phyloP scores from a whole-genome alignment of 2,329 filamentous ascomycete species.

The Pyricularia grisea region DNA sequence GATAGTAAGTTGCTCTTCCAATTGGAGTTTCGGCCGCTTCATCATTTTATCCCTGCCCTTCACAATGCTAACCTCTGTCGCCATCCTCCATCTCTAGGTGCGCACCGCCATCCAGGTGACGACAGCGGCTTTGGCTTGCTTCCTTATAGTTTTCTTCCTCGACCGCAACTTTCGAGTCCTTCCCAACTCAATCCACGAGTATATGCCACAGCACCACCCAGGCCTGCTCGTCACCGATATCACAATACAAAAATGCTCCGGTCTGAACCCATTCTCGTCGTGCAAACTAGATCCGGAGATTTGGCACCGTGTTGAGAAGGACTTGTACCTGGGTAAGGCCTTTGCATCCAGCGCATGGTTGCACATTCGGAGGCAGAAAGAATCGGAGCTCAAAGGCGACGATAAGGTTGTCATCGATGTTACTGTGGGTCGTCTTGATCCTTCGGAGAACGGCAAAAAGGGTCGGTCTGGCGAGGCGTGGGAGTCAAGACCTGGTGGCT shows the following conservation, averaged over 20 bases:
- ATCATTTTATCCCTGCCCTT: background rate
- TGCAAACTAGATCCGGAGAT: conserved; percentile 61
- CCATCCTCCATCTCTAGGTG: conserved; percentile 27
- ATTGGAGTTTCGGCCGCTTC: background rate
- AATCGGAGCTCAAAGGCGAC: conserved; percentile 66
- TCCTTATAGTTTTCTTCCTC: conserved; percentile 70
- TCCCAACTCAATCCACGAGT: conserved; percentile 74
- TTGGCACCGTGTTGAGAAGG: conserved; percentile 85
- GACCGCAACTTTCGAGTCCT: conserved; percentile 84
- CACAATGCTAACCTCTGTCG: background rate
- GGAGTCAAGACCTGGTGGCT: conserved; percentile 66
- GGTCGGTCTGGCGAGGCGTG: conserved; percentile 54
- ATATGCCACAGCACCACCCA: conserved; percentile 76
- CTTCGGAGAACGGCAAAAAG: conserved; percentile 41
- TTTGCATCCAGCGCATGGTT: conserved; percentile 73
- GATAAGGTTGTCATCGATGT: conserved; percentile 78
- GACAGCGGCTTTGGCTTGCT: conserved; percentile 53
- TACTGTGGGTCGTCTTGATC: conserved; percentile 63
- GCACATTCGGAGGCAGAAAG: conserved; percentile 73
- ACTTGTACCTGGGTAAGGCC: conserved; percentile 68
- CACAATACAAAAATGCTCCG: conserved; percentile 66
- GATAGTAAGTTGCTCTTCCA: conserved; percentile 14
- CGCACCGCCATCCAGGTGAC: conserved; percentile 68
- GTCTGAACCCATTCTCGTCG: conserved; percentile 62
- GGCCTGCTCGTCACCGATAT: conserved; percentile 82